phyloP scores from a whole-genome alignment of 805 yeast species.

The Nakazawaea wickerhamii region DNA sequence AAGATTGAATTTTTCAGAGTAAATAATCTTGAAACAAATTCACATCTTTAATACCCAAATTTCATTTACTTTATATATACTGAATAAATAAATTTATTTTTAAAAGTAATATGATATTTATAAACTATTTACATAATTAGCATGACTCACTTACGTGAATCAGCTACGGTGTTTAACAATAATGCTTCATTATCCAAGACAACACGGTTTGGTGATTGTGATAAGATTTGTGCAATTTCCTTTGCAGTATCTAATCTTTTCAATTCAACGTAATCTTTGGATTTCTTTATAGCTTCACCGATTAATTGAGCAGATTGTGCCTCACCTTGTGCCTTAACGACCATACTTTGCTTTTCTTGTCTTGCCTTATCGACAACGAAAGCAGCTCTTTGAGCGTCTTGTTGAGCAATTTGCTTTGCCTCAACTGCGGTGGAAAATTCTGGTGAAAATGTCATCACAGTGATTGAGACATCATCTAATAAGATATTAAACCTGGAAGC shows the following conservation, averaged over 20 bases:
- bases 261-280: slow-evolving; percentile 92
- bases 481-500: slow-evolving; percentile 83
- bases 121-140: slow-evolving; percentile 5
- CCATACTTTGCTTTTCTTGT: slow-evolving; percentile 96
- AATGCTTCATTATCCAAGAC: slow-evolving; percentile 89
- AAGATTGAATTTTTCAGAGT: slow-evolving; percentile 19
- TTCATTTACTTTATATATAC: too few relatives aligned
- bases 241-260: slow-evolving; percentile 96
- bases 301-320: slow-evolving; percentile 96
- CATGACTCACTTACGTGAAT: slow-evolving; percentile 46
- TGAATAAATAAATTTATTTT: neutral
- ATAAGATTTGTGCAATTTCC: slow-evolving; percentile 83
- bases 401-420: slow-evolving; percentile 98
- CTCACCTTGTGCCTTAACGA: slow-evolving; percentile 97
- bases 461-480: slow-evolving; percentile 93
- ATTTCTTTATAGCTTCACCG: slow-evolving; percentile 98
- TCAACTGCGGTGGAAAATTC: slow-evolving; percentile 97
- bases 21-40: slow-evolving; percentile 8
- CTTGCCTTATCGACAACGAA: slow-evolving; percentile 94
- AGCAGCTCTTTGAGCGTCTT: slow-evolving; percentile 98
- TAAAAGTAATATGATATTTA: neutral
- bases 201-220: slow-evolving; percentile 86
- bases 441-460: slow-evolving; percentile 95
- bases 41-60: too few relatives aligned
- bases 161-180: slow-evolving; percentile 82